Evolutionary conservation across 164 flowering plant species (phyloP).

Genomic region (Kingdonia uniflora): DNA sequence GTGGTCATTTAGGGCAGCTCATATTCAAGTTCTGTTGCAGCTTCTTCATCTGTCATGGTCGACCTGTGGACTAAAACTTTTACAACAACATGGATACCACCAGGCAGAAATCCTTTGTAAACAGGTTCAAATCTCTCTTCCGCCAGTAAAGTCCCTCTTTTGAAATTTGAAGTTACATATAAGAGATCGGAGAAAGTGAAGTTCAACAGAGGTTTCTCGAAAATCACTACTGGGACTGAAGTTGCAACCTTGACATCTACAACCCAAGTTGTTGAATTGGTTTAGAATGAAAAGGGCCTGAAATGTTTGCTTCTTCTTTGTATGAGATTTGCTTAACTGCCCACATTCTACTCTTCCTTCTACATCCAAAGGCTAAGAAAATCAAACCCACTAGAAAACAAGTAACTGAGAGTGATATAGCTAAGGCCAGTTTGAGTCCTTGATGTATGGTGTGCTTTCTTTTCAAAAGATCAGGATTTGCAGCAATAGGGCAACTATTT

Average conservation of each 20-base stretch:
- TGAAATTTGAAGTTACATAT: conserved; percentile 79
- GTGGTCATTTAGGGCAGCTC: no score
- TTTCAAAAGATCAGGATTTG: conserved; percentile 34
- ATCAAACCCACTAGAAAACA: conserved; percentile 47
- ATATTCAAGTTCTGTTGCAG: conserved; percentile 66
- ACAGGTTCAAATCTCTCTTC: conserved; percentile 89
- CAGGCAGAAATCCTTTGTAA: conserved; percentile 69
- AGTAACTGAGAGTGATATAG: conserved; percentile 37
- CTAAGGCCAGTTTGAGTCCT: conserved; percentile 49
- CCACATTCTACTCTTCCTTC: conserved; percentile 47
- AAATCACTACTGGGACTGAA: conserved; percentile 66
- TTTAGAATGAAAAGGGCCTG: conserved; percentile 85
- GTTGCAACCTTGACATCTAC: conserved; percentile 82
- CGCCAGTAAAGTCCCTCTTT: conserved; percentile 66
- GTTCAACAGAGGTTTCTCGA: conserved; percentile 85
- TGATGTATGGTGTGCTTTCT: conserved; percentile 24
- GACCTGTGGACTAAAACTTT: conserved; percentile 79
- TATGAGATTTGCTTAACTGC: conserved; percentile 49
- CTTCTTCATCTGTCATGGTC: conserved; percentile 67
- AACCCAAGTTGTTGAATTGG: conserved; percentile 86
- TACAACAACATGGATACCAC: conserved; percentile 79
- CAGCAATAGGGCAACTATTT: conserved; percentile 67
- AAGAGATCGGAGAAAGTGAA: conserved; percentile 81
- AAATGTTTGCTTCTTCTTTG: conserved; percentile 57
- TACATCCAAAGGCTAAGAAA: conserved; percentile 53